phyloP scores from a whole-genome alignment of 768 basidiomycete genomes.

The Lentinus brumalis region DNA sequence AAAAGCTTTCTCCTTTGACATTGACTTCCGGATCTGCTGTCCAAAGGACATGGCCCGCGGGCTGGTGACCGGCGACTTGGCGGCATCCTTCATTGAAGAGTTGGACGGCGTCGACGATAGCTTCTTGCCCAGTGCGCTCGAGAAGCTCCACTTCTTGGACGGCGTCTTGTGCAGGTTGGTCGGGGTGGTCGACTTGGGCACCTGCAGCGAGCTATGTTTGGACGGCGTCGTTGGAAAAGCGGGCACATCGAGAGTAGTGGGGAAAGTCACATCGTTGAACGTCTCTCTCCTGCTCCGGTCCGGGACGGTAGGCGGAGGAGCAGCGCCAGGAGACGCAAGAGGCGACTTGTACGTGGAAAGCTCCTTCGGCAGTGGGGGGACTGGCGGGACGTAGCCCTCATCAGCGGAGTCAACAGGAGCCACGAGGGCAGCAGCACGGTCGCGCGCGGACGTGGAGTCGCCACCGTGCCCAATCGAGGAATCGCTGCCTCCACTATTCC shows the following conservation, averaged over 20 bases:
- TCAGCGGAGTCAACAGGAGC: conserved; percentile 61
- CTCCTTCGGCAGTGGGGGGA: conserved; percentile 92
- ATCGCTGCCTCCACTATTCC: conserved; percentile 89
- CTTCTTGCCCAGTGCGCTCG: conserved; percentile 79
- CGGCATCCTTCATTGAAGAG: conserved; percentile 48
- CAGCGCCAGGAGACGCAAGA: conserved; percentile 56
- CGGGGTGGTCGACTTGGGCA: conserved; percentile 30
- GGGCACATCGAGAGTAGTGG: conserved; percentile 55
- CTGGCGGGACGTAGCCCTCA: conserved; percentile 79
- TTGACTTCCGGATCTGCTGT: conserved; percentile 67
- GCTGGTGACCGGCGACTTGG: conserved; percentile 60
- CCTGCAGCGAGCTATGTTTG: conserved; percentile 28
- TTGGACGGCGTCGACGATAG: conserved; percentile 67
- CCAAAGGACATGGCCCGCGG: conserved; percentile 69
- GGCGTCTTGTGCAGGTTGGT: conserved; percentile 63
- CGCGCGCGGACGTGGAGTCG: conserved; percentile 64
- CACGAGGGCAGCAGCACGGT: conserved; percentile 65
- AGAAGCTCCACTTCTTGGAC: conserved; percentile 97
- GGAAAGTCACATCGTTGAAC: conserved; percentile 45
- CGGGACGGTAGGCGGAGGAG: conserved; percentile 43
- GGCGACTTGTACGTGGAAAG: conserved; percentile 76
- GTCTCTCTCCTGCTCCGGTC: conserved; percentile 45
- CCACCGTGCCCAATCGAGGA: conserved; percentile 73
- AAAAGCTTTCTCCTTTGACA: conserved; percentile 63
- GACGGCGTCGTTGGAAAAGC: conserved; percentile 35